Conservation (phyloP, 306 rosid species). For the Cicer bijugum region DNA sequence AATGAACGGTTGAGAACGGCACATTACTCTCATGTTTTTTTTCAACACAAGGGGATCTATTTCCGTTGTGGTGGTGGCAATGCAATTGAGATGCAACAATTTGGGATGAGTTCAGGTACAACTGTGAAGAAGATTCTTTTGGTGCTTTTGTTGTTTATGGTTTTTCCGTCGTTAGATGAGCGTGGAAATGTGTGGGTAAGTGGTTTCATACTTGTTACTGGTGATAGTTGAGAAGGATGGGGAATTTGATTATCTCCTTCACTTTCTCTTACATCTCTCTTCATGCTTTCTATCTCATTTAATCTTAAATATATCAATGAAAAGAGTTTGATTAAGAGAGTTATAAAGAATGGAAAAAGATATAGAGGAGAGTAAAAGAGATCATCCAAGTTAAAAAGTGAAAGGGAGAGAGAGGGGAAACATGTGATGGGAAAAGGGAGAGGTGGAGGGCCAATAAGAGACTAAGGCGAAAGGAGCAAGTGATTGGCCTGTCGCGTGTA, state of each 20-base stretch:
- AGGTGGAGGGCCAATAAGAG: neutral
- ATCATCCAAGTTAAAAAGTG: neutral
- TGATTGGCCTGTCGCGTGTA: neutral
- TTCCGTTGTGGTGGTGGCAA: neutral
- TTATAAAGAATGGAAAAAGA: neutral
- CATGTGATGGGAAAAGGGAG: neutral
- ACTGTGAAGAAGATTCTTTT: neutral
- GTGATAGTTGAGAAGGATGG: neutral
- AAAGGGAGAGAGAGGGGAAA: neutral
- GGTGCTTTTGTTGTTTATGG: neutral
- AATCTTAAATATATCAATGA: too few species aligned
- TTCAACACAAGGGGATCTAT: too few species aligned
- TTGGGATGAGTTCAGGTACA: neutral
- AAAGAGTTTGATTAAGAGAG: too few species aligned
- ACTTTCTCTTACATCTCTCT: neutral
- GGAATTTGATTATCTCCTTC: neutral
- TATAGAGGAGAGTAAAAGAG: neutral
- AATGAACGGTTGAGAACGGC: too few species aligned
- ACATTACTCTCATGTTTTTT: too few species aligned
- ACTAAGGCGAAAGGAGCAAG: neutral
- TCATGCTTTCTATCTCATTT: neutral
- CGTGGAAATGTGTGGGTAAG: too few species aligned
- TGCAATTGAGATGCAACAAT: neutral
- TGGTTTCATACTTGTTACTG: neutral
- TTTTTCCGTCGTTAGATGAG: too few species aligned